Evolutionary conservation across 768 basidiomycete species (phyloP).

Genomic region (Obba rivulosa): DNA sequence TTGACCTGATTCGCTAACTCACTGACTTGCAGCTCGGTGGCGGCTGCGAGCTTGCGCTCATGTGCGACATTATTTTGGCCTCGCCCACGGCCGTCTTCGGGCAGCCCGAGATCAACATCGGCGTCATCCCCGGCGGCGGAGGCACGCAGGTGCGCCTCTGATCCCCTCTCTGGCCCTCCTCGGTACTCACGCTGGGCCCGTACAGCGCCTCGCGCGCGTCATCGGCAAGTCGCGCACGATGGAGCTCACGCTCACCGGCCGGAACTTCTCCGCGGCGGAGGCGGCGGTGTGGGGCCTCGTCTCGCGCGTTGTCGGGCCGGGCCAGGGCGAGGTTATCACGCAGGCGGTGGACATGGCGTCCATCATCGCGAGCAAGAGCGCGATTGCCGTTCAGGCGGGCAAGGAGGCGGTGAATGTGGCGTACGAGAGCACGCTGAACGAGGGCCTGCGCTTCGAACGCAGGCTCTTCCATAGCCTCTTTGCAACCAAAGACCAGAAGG

Average conservation of each 20-base stretch:
- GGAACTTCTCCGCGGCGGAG: conserved; percentile 72
- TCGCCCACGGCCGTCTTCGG: conserved; percentile 89
- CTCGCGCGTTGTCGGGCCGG: conserved; percentile 71
- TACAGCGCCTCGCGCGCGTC: conserved; percentile 69
- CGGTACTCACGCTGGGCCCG: background rate
- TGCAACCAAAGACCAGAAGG: conserved; percentile 92
- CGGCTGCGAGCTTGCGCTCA: conserved; percentile 93
- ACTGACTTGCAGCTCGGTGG: conserved; percentile 71
- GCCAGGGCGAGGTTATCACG: conserved; percentile 74
- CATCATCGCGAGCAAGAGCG: conserved; percentile 76
- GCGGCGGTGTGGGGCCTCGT: conserved; percentile 88
- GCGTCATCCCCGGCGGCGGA: conserved; percentile 91
- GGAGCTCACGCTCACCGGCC: conserved; percentile 91
- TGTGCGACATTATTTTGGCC: conserved; percentile 93
- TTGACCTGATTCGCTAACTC: too few relatives aligned
- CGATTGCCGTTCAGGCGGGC: conserved; percentile 74
- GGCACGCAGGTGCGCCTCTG: conserved; percentile 51
- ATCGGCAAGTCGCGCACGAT: conserved; percentile 93
- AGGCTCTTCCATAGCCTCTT: conserved; percentile 89
- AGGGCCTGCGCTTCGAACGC: conserved; percentile 85
- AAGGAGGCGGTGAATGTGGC: conserved; percentile 96
- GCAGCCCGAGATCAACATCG: conserved; percentile 94
- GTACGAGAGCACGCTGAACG: conserved; percentile 71
- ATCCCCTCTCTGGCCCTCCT: background rate
- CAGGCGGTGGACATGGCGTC: conserved; percentile 81